Base-by-base conservation (phyloP, 1,139 yeast genomes). In the Geotrichum klebahnii region DNA sequence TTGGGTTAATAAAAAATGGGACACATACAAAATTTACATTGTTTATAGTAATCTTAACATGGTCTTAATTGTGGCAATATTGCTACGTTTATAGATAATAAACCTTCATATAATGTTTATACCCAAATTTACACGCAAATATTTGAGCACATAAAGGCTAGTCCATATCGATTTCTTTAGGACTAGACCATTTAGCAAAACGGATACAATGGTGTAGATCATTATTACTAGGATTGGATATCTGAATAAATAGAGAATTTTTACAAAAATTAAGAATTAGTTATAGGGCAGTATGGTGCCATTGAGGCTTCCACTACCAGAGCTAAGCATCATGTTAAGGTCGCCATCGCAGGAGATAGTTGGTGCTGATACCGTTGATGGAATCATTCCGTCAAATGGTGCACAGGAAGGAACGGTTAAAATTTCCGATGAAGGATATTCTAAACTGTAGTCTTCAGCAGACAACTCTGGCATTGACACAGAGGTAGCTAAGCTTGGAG, bases 281-380 rank as follows among this genome's bases (percentile, higher is more conserved):
- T 37, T 37, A 29, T 22, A 37, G 16, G n/a, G 20, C 28, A 37
- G 9, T 29, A 37, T 37, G 19, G 41, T 28, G 17, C 10, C 29
- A 10, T 26, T 26, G 10, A 26, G 9, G 10, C 9, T 26, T 37
- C 41, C 28, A 9, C 38, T 26, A 9, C 17, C 31, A 9, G 41
- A 5, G 12, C 14, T 28, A n/a, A 23, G 17, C n/a, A 37, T n/a
- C 31, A 37, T 20, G 12, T 20, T 20, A 12, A 37, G 24, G 16
- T 37, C 41, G 14, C 10, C 17, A 20, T 37, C 31, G 16, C 28
- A 22, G 24, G 29, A 24, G n/a, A 24, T 29, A n/a, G 41, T n/a
- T n/a, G n/a, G n/a, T 10, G 41, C 6, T 17, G 26, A 17, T 10
- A 33, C 29, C 6, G 29, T 26, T 6, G 29, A 19, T 2, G 16